phyloP scores from a whole-genome alignment of 75 land plant genomes.

The Chamaecyparis obtusa region DNA sequence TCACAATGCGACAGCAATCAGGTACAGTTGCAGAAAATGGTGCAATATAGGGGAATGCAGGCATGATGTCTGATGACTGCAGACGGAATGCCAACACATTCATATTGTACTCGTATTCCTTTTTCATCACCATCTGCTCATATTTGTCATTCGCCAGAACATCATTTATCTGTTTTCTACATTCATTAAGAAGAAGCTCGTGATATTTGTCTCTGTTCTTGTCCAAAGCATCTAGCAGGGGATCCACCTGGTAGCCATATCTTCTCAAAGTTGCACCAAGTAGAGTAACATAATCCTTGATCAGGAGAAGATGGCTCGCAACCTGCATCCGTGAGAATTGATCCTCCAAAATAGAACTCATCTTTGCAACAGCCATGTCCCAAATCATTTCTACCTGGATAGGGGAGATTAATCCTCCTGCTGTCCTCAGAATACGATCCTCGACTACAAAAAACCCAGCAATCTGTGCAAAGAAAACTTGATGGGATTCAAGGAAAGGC shows the following conservation, averaged over 20 bases:
- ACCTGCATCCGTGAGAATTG: constrained; percentile 82
- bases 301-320: constrained; percentile 80
- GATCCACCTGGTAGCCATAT: constrained; percentile 73
- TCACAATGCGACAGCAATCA: constrained; percentile 77
- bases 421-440: constrained; percentile 83
- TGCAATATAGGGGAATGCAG: constrained; percentile 91
- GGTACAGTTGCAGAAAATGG: constrained; percentile 95
- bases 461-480: constrained; percentile 78
- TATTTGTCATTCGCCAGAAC: constrained; percentile 73
- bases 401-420: constrained; percentile 62
- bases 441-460: constrained; percentile 95
- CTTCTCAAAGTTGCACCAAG: constrained; percentile 74
- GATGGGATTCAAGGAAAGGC: constrained; percentile 88
- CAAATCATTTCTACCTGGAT: constrained; percentile 72
- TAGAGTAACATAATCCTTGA: constrained; percentile 94
- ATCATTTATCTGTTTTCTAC: constrained; percentile 59
- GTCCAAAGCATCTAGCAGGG: constrained; percentile 72
- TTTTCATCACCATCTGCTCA: constrained; percentile 90
- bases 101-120: constrained; percentile 81
- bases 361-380: constrained; percentile 86
- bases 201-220: constrained; percentile 89
- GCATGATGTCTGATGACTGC: constrained; percentile 81
- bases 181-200: constrained; percentile 81
- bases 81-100: constrained; percentile 75
- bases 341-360: constrained; percentile 73